Conservation (phyloP, 345 rosid genomes). For the Boechera stricta region DNA sequence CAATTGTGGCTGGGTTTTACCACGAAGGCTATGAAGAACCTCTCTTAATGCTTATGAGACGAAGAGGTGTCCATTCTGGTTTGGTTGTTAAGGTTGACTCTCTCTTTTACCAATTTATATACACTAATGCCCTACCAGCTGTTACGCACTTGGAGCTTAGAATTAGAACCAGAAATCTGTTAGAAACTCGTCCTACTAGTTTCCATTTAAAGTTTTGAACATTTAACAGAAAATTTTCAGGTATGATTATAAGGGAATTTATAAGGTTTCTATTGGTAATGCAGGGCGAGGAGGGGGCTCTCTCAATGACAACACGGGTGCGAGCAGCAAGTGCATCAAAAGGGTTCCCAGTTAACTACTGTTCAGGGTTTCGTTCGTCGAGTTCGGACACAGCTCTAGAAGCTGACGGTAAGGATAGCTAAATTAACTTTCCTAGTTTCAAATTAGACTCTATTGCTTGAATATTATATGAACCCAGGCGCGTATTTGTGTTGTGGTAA, state of each 20-base stretch:
- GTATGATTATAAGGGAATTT: neutral
- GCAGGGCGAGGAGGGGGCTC: conserved; percentile 97
- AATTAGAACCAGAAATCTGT: conserved; percentile 3
- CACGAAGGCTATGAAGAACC: conserved; percentile 97
- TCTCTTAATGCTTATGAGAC: conserved; percentile 95
- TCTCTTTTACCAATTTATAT: conserved; percentile 32
- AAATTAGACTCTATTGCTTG: conserved; percentile 10
- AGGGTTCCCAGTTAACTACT: conserved; percentile 92
- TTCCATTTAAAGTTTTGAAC: neutral
- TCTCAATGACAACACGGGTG: conserved; percentile 91
- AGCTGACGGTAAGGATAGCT: conserved; percentile 69
- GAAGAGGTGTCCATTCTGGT: conserved; percentile 95
- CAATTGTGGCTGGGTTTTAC: conserved; percentile 91
- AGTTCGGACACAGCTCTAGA: conserved; percentile 65
- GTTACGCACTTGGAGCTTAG: neutral
- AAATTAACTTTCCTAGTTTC: conserved; percentile 6
- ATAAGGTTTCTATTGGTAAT: conserved; percentile 28
- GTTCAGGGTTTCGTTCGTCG: conserved; percentile 88
- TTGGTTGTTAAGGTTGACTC: conserved; percentile 84
- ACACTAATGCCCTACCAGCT: neutral
- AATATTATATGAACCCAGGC: neutral
- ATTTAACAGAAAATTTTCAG: neutral
- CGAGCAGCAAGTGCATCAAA: conserved; percentile 70
- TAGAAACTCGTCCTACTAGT: neutral
- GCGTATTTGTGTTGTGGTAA: neutral